These are phyloP conservation scores for Laguncularia racemosa DNA, from an alignment of 345 rosid genomes.

Conservation along the genomic window DNA sequence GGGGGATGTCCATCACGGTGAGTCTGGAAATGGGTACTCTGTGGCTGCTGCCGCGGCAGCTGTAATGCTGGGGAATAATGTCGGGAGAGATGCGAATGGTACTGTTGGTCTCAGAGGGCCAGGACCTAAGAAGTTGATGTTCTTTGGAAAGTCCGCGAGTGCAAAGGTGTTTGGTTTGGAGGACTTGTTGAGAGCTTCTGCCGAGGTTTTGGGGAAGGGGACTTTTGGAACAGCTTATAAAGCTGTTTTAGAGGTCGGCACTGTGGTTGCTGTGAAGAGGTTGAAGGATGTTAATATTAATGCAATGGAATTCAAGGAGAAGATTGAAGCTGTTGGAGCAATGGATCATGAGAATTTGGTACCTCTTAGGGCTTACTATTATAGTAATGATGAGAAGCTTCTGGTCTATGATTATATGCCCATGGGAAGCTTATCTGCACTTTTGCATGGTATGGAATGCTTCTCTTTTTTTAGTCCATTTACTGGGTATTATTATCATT, in stretches of 20 bases:
- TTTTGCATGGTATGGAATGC: slow-evolving; percentile 62
- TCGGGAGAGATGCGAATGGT: slow-evolving; percentile 13
- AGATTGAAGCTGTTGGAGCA: slow-evolving; percentile 76
- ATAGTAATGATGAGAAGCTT: slow-evolving; percentile 89
- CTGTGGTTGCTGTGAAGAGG: slow-evolving; percentile 88
- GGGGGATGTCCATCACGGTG: slow-evolving; percentile 15
- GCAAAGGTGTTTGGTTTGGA: slow-evolving; percentile 70
- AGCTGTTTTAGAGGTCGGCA: slow-evolving; percentile 75
- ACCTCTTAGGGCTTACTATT: slow-evolving; percentile 84
- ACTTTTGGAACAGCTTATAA: slow-evolving; percentile 93
- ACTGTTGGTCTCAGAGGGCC: slow-evolving; percentile 2
- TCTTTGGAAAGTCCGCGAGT: slow-evolving; percentile 53
- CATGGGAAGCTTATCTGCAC: slow-evolving; percentile 98
- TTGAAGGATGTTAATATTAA: slow-evolving; percentile 74
- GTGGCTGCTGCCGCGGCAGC: slow-evolving; percentile 28
- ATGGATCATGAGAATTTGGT: slow-evolving; percentile 89
- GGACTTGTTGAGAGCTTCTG: slow-evolving; percentile 92
- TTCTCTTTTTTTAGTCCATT: background rate
- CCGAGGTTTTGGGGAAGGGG: slow-evolving; percentile 98
- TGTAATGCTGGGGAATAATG: slow-evolving; percentile 17
- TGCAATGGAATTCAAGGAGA: slow-evolving; percentile 70
- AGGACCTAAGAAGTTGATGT: slow-evolving; percentile 52
- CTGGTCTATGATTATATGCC: slow-evolving; percentile 94
- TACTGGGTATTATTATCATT: no score
- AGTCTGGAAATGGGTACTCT: slow-evolving; percentile 7